Base-by-base conservation (phyloP, 345 rosid genomes). In the Barbarea vulgaris region DNA sequence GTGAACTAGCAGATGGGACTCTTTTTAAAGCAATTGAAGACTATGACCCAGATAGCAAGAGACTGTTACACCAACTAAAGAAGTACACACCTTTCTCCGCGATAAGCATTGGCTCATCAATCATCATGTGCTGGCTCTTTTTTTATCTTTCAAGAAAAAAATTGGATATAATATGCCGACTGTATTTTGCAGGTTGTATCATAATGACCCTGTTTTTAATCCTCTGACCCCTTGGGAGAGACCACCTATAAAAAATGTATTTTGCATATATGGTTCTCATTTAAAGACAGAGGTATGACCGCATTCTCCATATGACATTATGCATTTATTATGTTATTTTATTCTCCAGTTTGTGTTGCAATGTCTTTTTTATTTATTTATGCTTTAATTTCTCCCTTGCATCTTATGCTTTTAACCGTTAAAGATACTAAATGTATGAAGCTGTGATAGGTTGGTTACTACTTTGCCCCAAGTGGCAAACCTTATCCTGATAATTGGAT, bases 401-500 rank as follows among this genome's bases (percentile, higher is more conserved):
- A 21, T 56, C 55, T 2, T 77, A 77, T 70, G 59, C 19, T 37
- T 18, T 28, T 7, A 55, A 64, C n/a, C 47, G 51, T 28, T 65
- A 14, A 48, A 21, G 47, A 62, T 58, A 60, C 56, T 76, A 22
- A 82, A 53, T 80, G 66, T 81, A 61, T 42, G 78, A 69, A 71
- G 69, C 58, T 30, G 67, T 60, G 47, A 65, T 84, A 95, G 99
- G 97, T 92, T 82, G 99, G 99, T 61, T 90, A 90, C 77, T 95
- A 87, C 83, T 85, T 90, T 83, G 97, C 99, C 24, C 97, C 97
- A 33, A 92, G 99, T 78, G 97, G 97, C 74, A 95, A 95, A 83
- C 97, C 97, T 77, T 95, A 95, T 78, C 99, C 99, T 83, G 97
- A 95, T 83, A 95, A 92, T 76, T 95, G 99, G 99, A 95, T 92